Base-by-base conservation (phyloP, 495 filamentous ascomycete genomes). In the Penicillium fimorum region DNA sequence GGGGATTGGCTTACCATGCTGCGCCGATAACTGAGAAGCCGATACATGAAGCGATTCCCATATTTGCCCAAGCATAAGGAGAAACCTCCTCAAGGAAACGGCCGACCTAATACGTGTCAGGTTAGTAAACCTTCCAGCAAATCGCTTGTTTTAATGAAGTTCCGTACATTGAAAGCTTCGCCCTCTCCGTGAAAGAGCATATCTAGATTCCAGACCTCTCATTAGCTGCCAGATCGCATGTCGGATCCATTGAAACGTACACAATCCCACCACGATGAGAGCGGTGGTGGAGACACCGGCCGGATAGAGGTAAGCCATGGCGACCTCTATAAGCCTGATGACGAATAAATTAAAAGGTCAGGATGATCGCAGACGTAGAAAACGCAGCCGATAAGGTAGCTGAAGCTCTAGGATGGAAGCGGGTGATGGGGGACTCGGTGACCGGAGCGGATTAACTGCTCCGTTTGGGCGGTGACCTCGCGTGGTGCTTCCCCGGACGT, bases 171-270 rank as follows among this genome's bases (percentile, higher is more conserved):
- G 76, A 97, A 99, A 35, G 85, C 79, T 82, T 99, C 95, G 59
- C 95, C 94, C 66, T 92, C 90, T 50, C 90, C 92, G 63, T 91
- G 93, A 69, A 99, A 96, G 57, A 99, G 88, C 89, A 99, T 91
- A 76, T 99, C 95, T 98, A 70, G 33, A 50, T 58, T 48, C 27
- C 53, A 55, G 61, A 79, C 41, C 75, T 76, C 66, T 27, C 11
- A 56, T 69, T 67, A 75, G 72, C 58, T 58, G 54, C 50, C 61
- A 57, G 38, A 57, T 47, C 41, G 38, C 49, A 44, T 30, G 47
- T 41, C 37, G 17, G 40, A 46, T 52, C 51, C 44, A 35, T 37
- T 44, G 54, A 70, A 66, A 61, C 85, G 65, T 84, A 97, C 94
- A 98, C 73, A 87, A 76, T 79, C 92, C 94, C 63, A 97, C 83